Base-by-base conservation (phyloP, 139 green algal genomes). In the Chlorella sp. region DNA sequence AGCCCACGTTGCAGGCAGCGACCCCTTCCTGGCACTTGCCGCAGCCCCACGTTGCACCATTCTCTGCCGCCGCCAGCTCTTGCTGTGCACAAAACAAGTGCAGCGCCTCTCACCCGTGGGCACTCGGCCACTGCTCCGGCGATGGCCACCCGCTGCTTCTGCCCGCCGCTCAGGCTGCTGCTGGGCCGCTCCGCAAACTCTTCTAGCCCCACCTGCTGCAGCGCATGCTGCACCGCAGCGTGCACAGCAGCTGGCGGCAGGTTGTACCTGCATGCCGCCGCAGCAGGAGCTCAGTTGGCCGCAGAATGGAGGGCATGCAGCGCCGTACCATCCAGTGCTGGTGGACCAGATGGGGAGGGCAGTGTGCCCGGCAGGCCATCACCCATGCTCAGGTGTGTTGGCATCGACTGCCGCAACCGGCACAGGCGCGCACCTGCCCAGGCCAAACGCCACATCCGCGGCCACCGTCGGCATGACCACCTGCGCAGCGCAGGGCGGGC, bases 91-190 rank as follows among this genome's bases (percentile, higher is more conserved):
- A n/a, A n/a, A n/a, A n/a, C n/a, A n/a, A n/a, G n/a, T n/a, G n/a
- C n/a, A n/a, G n/a, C n/a, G 44, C 9, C 44, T 21, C 56, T 70
- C 57, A 87, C 82, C 85, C 71, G 81, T 56, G 41, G 89, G 81
- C 34, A 71, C 82, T 91, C 74, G 32, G 87, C 92, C 32, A 94
- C 65, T 3, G 85, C 88, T 72, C 97, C 96, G 26, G 97, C 97
- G 26, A 99, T 98, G 13, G 97, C 97, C 13, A 99, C 94, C 20
- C 98, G 91, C 91, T 99, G 98, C 74, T 98, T 97, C 89, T 99
- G 97, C 20, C 98, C 98, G 4, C 98, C 98, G 17, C 94, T 98
- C 17, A 99, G 92, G 13, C 94, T 98, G 81, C 94, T 89, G 17
- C 94, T 94, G 2, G 95, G 90, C 87, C 91, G 78, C 3, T 88